Evolutionary conservation across 2,329 filamentous ascomycete species (phyloP), one percentile per base, ranked within the genome.

Genomic region (Dothistroma septosporum): DNA sequence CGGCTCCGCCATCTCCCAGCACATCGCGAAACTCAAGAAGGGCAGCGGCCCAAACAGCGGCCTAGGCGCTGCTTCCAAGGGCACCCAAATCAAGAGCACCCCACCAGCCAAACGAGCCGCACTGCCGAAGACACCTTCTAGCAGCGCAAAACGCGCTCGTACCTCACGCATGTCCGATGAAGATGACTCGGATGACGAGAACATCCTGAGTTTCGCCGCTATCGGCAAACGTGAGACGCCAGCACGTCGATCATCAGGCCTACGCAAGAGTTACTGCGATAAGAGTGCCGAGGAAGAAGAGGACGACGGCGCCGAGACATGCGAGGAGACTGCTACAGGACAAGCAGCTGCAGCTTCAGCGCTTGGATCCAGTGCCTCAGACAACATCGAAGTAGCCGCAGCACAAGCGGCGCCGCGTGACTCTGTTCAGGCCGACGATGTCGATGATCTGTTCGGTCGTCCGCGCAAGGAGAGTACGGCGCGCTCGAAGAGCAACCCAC

Each of bases 181-280:
- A 22, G 68, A 71, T 44, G 67, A 69, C 58, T 60, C 63, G 2
- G 68, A 68, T 12, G 64, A 60, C n/a, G 69, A 68, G 16, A 56
- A 60, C 37, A 59, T 19, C 16, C 24, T 65, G 21, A 58, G 62
- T 21, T 48, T 59, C 33, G 33, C 41, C 19, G 58, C 52, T 33
- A 57, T 48, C 4, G 46, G 41, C 11, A 67, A 65, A 58, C 67
- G 67, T 22, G 50, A 58, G 9, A 53, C 60, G 1, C 37, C 61
- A 11, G 59, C 59, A 41, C 67, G 67, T 14, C 61, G 64, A 41
- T 60, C 53, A 9, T 63, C 61, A 55, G n/a, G 28, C 31, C 32
- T 47, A 12, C 37, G 37, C n/a, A 50, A 44, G 53, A 54, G 59
- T 11, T 60, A 65, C 54, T 41, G 14, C 11, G 50, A 62, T 21